Base-by-base conservation (phyloP, 2,329 filamentous ascomycete species). In the Fusarium acutatum region DNA sequence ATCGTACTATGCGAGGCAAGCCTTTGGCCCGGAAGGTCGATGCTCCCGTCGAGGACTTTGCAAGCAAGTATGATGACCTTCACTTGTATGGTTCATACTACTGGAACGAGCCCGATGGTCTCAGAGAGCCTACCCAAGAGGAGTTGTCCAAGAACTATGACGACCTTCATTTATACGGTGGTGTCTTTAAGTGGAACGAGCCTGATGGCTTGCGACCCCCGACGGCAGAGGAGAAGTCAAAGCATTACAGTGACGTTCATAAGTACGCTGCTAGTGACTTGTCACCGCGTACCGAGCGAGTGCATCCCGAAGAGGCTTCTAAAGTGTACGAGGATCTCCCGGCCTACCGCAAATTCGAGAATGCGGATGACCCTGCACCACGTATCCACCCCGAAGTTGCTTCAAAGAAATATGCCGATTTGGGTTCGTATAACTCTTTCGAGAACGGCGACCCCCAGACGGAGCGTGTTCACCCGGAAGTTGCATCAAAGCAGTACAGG, bases 81-180 rank as follows among this genome's bases (percentile, higher is more conserved):
- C 72, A 81, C 62, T 78, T 82, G 43, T 86, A 85, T 65, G 79
- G 78, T 3, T 80, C 83, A 8, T 78, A 81, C 17, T 73, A 71
- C 20, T 83, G 82, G 80, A 83, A 83, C 22, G 82, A 84, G 56
- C 80, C 81, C 1, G 79, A 87, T 70, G 85, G 85, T 41, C 81
- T 83, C 40, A 74, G 77, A 18, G 69, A 78, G 24, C 73, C 78
- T 56, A 80, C 79, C 4, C 77, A 79, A 10, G 82, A 81, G 60
- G 81, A 83, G 37, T 69, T 79, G 22, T 80, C 83, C 8, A 81
- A 81, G 62, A 72, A 82, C 6, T 86, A 86, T 59, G 80, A 84
- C 3, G 82, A 84, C 59, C 75, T 84, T 15, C 67, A 81, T 40
- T 62, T 78, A 17, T 84, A 84, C 67, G 79, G 79, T 4, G 80